These are phyloP conservation scores for Aspergillus ellipticus DNA, from an alignment of 495 filamentous ascomycete species.

Conservation along the genomic window DNA sequence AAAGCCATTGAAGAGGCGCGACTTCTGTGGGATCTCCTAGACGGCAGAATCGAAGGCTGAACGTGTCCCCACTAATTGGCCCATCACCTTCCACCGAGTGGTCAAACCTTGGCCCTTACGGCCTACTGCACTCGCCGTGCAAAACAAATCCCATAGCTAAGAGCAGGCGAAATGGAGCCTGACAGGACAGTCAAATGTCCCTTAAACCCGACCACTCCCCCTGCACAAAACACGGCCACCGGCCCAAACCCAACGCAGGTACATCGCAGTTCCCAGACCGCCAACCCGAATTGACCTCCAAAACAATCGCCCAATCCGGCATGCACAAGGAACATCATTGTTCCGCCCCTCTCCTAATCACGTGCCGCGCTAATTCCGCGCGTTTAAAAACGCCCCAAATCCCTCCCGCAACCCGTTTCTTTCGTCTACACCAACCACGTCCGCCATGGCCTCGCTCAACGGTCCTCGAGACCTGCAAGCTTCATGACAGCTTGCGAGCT, in stretches of 20 bases:
- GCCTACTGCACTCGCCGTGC: too few relatives aligned
- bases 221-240: too few relatives aligned
- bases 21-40: conserved; percentile 38
- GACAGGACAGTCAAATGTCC: too few relatives aligned
- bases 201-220: too few relatives aligned
- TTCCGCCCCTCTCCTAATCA: conserved; percentile 10
- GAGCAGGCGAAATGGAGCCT: too few relatives aligned
- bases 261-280: too few relatives aligned
- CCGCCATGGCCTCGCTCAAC: not conserved
- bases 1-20: conserved; percentile 23
- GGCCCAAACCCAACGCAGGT: too few relatives aligned
- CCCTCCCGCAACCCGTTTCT: not conserved
- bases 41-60: conserved; percentile 17
- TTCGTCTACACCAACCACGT: not conserved
- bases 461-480: not conserved
- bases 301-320: not conserved
- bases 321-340: conserved; percentile 11
- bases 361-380: conserved; percentile 18
- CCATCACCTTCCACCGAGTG: too few relatives aligned
- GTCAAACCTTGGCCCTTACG: too few relatives aligned
- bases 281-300: not conserved
- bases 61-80: not conserved
- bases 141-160: too few relatives aligned
- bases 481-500: not conserved
- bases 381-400: conserved; percentile 16